A percentile compares a stretch with the other conserved stretches of the same genome.
Conservation (phyloP, 164 flowering plant species). For the Vitis rupestris region DNA sequence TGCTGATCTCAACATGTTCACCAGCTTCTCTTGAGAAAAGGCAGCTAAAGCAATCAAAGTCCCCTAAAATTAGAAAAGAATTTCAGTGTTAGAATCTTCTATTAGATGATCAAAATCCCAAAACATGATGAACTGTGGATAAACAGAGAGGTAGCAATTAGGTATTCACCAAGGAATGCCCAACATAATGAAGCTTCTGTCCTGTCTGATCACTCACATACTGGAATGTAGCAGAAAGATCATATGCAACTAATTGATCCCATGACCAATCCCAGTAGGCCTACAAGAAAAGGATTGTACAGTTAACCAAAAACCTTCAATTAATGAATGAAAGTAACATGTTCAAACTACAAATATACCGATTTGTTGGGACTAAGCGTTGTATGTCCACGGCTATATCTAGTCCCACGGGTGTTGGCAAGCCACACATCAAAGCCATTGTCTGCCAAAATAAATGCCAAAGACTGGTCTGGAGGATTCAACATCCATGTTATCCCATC, state of each 20-base stretch:
- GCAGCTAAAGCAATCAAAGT: conserved; percentile 72
- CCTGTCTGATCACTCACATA: conserved; percentile 56
- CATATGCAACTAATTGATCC: conserved; percentile 72
- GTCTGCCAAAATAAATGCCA: conserved; percentile 72
- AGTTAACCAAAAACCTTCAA: neutral
- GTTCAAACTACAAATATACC: conserved; percentile 18
- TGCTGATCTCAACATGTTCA: conserved; percentile 59
- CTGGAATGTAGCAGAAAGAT: conserved; percentile 61
- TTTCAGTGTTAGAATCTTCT: neutral
- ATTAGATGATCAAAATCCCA: neutral
- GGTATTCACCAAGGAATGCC: conserved; percentile 67
- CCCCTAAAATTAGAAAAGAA: conserved; percentile 38
- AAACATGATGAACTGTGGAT: neutral
- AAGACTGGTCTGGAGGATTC: conserved; percentile 48
- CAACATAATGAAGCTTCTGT: conserved; percentile 73
- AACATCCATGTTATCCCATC: conserved; percentile 75
- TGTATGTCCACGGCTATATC: conserved; percentile 56
- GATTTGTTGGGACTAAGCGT: conserved; percentile 44
- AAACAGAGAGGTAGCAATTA: too few species aligned
- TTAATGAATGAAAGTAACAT: neutral
- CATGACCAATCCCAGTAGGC: conserved; percentile 92
- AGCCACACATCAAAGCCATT: conserved; percentile 82
- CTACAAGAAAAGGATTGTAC: conserved; percentile 24
- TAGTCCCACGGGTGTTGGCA: conserved; percentile 71
- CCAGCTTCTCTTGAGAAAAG: conserved; percentile 43